A percentile compares a stretch with the other conserved stretches of the same genome.
phyloP scores from a whole-genome alignment of 2,329 filamentous ascomycete species.

The Fusarium incarnatum region DNA sequence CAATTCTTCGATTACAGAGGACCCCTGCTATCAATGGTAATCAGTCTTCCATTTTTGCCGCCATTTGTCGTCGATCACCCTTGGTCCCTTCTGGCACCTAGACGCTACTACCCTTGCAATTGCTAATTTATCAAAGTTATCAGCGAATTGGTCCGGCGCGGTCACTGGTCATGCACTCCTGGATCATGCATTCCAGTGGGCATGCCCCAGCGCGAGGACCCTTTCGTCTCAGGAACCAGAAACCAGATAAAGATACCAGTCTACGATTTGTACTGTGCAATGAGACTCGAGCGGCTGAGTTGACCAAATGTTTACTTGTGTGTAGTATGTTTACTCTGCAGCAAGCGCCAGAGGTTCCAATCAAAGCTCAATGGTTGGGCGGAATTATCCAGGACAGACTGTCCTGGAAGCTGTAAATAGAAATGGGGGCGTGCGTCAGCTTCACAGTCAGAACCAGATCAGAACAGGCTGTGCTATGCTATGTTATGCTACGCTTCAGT shows the following conservation, averaged over 20 bases:
- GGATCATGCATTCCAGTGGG: slow-evolving; percentile 45
- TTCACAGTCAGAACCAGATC: not conserved
- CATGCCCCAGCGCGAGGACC: slow-evolving; percentile 11
- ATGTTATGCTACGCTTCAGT: not conserved
- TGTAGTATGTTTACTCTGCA: slow-evolving; percentile 13
- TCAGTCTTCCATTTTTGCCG: slow-evolving; percentile 39
- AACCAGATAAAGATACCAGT: slow-evolving; percentile 17
- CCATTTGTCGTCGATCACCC: slow-evolving; percentile 35
- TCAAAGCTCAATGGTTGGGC: slow-evolving; percentile 9
- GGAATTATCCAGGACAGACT: slow-evolving; percentile 12
- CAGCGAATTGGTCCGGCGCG: slow-evolving; percentile 24
- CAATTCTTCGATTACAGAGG: slow-evolving; percentile 28
- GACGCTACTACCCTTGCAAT: slow-evolving; percentile 25
- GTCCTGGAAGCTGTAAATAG: slow-evolving; percentile 32
- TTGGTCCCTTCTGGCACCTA: slow-evolving; percentile 8
- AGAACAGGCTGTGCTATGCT: slow-evolving; percentile 22
- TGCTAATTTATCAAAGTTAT: slow-evolving; percentile 35
- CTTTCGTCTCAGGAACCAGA: slow-evolving; percentile 32
- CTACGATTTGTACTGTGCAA: not conserved
- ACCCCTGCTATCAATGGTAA: slow-evolving; percentile 24
- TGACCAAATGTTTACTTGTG: slow-evolving; percentile 32
- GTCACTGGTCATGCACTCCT: slow-evolving; percentile 44
- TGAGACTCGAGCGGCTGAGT: slow-evolving; percentile 4
- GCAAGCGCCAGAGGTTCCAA: slow-evolving; percentile 32
- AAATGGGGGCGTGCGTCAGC: slow-evolving; percentile 34